Conservation (phyloP, 192 early-diverging fungal species). For the Podila clonocystis region DNA sequence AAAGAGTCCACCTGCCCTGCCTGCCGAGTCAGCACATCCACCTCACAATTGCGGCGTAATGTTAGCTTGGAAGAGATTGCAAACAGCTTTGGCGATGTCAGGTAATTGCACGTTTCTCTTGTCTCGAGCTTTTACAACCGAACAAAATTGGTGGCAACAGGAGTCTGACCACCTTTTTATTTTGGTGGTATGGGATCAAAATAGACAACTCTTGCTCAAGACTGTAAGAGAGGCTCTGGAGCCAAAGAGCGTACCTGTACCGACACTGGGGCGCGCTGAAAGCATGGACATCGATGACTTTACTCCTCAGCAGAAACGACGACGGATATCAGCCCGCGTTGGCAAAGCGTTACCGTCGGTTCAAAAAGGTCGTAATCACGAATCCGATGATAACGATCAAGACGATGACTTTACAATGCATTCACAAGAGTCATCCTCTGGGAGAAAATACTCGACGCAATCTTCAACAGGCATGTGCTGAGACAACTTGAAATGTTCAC, state of each 20-base stretch:
- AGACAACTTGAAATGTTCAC: too few species aligned
- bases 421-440: slow-evolving; percentile 4
- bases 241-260: neutral
- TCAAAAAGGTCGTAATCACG: neutral
- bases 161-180: neutral
- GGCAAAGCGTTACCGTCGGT: neutral
- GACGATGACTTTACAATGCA: slow-evolving; percentile 27
- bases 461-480: slow-evolving; percentile 1
- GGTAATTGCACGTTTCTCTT: neutral
- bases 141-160: slow-evolving; percentile 40
- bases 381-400: slow-evolving; percentile 15
- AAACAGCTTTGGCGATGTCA: slow-evolving; percentile 35
- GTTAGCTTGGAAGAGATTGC: slow-evolving; percentile 38
- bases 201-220: slow-evolving; percentile 22
- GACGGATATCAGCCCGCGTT: slow-evolving; percentile 33
- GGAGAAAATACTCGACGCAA: slow-evolving; percentile 11
- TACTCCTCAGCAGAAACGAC: slow-evolving; percentile 21
- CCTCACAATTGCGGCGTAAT: slow-evolving; percentile 34
- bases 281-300: slow-evolving; percentile 32
- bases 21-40: slow-evolving; percentile 59
- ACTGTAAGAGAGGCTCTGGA: slow-evolving; percentile 8
- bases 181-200: neutral
- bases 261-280: neutral
- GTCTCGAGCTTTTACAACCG: neutral
- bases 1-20: slow-evolving; percentile 72